These are phyloP conservation scores for Eucalyptus cloeziana DNA, from an alignment of 345 rosid genomes.

Conservation along the genomic window DNA sequence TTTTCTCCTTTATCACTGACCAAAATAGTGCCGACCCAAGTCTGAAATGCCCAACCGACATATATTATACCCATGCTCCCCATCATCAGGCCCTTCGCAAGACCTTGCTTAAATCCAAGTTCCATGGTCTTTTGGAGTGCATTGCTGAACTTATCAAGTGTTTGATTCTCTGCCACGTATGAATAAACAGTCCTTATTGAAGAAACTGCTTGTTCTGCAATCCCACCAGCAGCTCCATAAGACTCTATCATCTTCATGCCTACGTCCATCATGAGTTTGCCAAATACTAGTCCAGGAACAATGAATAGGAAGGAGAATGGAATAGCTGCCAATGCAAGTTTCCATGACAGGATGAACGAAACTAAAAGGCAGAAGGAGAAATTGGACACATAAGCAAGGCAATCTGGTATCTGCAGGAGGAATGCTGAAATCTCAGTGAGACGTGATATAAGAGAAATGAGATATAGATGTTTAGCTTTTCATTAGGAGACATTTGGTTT, in stretches of 20 bases:
- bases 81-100: constrained; percentile 57
- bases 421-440: not conserved
- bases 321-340: constrained; percentile 39
- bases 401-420: constrained; percentile 41
- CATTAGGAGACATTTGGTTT: not conserved
- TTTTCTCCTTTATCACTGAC: constrained; percentile 44
- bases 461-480: not conserved
- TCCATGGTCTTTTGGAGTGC: constrained; percentile 37
- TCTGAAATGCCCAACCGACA: constrained; percentile 58
- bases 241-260: constrained; percentile 48
- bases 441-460: not conserved
- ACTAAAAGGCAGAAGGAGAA: constrained; percentile 41
- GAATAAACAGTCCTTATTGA: constrained; percentile 54
- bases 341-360: constrained; percentile 48
- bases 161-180: constrained; percentile 45
- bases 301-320: constrained; percentile 48
- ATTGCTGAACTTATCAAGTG: constrained; percentile 24
- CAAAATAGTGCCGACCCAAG: constrained; percentile 49
- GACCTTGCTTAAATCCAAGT: constrained; percentile 44
- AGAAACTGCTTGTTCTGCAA: constrained; percentile 61
- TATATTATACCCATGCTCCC: constrained; percentile 66
- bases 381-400: constrained; percentile 35
- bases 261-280: constrained; percentile 55
- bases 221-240: constrained; percentile 52
- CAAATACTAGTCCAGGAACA: constrained; percentile 42